Evolutionary conservation across 331 rosid genomes (phyloP).

Genomic region (Arachis monticola): DNA sequence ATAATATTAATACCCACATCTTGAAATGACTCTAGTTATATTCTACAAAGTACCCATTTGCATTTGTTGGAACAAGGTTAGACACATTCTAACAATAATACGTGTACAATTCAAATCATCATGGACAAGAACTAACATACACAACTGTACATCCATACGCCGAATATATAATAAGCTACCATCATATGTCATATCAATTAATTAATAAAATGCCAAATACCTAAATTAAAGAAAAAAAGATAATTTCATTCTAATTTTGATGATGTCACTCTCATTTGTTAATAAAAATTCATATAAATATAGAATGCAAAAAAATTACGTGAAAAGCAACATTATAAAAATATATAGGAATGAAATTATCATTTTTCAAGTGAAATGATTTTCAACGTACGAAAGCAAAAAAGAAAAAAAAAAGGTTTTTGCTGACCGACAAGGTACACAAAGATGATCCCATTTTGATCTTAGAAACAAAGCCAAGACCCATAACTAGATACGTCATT

Average conservation of each 20-base stretch:
- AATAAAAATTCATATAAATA: no score
- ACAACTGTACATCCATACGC: slow-evolving; percentile 20
- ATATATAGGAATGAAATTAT: no score
- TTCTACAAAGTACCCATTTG: slow-evolving; percentile 26
- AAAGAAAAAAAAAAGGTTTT: neutral
- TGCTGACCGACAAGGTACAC: slow-evolving; percentile 33
- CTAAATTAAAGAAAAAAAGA: no score
- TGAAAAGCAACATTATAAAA: no score
- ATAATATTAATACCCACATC: slow-evolving; percentile 22
- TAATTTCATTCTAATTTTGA: no score
- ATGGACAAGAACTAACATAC: neutral
- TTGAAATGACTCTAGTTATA: slow-evolving; percentile 8
- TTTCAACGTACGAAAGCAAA: no score
- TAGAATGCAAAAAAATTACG: no score
- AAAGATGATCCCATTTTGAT: slow-evolving; percentile 41
- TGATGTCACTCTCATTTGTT: no score
- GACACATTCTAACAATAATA: slow-evolving; percentile 9
- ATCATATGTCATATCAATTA: no score
- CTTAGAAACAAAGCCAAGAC: slow-evolving; percentile 12
- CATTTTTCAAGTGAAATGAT: no score
- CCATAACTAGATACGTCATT: slow-evolving; percentile 42
- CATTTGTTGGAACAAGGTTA: slow-evolving; percentile 33
- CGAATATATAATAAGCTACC: neutral
- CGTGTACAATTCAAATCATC: slow-evolving; percentile 2
- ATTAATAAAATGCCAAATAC: neutral